These are phyloP conservation scores for Leccinum sublutescens DNA, from an alignment of 768 basidiomycete genomes.

Conservation along the genomic window DNA sequence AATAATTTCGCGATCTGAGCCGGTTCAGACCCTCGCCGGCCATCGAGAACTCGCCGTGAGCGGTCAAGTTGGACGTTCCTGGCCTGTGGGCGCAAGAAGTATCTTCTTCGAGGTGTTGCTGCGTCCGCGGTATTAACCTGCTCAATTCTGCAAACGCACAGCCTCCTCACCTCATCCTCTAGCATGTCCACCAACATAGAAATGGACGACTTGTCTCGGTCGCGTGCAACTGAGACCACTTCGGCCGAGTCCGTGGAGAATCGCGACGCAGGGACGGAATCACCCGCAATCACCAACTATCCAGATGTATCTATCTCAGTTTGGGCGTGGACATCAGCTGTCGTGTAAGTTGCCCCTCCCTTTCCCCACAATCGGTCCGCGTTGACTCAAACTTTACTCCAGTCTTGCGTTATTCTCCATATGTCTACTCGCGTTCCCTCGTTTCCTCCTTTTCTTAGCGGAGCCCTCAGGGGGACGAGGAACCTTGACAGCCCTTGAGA, in stretches of 20 bases:
- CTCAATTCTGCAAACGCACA: not conserved
- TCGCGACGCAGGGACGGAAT: not conserved
- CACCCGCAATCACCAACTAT: not conserved
- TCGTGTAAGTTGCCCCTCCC: slow-evolving; percentile 19
- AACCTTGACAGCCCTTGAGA: slow-evolving; percentile 62
- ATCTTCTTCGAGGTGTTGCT: not conserved
- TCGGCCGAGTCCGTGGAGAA: slow-evolving; percentile 14
- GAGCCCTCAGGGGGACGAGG: slow-evolving; percentile 42
- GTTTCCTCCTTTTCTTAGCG: slow-evolving; percentile 66
- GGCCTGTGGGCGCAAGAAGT: not conserved
- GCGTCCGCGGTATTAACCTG: not conserved
- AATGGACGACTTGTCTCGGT: slow-evolving; percentile 38
- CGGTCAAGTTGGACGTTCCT: not conserved
- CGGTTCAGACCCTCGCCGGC: not conserved
- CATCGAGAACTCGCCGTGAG: not conserved
- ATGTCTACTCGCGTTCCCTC: slow-evolving; percentile 53
- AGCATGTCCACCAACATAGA: slow-evolving; percentile 38
- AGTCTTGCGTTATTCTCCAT: slow-evolving; percentile 38
- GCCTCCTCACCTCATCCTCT: not conserved
- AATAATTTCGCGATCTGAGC: not conserved
- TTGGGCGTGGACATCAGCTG: slow-evolving; percentile 41
- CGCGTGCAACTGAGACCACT: not conserved
- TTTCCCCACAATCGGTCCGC: not conserved
- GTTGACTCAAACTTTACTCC: slow-evolving; percentile 1
- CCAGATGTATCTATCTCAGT: slow-evolving; percentile 29